Evolutionary conservation across 2,329 filamentous ascomycete genomes (phyloP), one percentile per base, ranked within the genome.

Genomic region (Dactylellina parvicollis): DNA sequence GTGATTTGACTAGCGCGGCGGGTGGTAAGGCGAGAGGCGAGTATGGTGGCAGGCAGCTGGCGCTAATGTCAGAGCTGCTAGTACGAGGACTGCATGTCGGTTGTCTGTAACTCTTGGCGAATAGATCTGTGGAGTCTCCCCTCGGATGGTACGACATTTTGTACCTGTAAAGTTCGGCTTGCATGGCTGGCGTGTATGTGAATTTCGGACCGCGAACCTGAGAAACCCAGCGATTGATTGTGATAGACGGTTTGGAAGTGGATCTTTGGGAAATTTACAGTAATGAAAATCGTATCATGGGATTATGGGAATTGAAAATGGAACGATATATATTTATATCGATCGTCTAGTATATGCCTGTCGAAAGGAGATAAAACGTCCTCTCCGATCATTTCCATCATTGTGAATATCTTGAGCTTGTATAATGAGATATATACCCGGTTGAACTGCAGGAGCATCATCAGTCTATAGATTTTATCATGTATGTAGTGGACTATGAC

Each of bases 71-170:
- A 12, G 7, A 3, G 26, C 18, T 28, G 34, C 42, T 16, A 14
- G 26, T n/a, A 32, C 30, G 12, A 8, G 20, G 10, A 32, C 3
- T 34, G 10, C 30, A 2, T 2, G 20, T 61, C 24, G 26, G 38
- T 14, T 24, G n/a, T 8, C 52, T 61, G 42, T 61, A 61, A 16
- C 49, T 18, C 10, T 47, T 49, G 7, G 65, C 47, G 44, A 72
- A 72, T 7, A 64, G 46, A 52, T 56, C 57, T 24, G 57, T 64
- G 36, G 57, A 57, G 54, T 72, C 57, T 10, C 42, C 28, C 18
- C 50, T 22, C 12, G 57, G 66, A 26, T 72, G 42, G 52, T 57
- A 72, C 10, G 54, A 14, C 14, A 32, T 32, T 9, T 55, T 49
- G 50, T 59, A 55, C 9, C 42, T 34, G n/a, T 46, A 36, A 24